Evolutionary conservation across 2,329 filamentous ascomycete genomes (phyloP), one percentile per base, ranked within the genome.

Genomic region (Trichoderma cornu-damae): DNA sequence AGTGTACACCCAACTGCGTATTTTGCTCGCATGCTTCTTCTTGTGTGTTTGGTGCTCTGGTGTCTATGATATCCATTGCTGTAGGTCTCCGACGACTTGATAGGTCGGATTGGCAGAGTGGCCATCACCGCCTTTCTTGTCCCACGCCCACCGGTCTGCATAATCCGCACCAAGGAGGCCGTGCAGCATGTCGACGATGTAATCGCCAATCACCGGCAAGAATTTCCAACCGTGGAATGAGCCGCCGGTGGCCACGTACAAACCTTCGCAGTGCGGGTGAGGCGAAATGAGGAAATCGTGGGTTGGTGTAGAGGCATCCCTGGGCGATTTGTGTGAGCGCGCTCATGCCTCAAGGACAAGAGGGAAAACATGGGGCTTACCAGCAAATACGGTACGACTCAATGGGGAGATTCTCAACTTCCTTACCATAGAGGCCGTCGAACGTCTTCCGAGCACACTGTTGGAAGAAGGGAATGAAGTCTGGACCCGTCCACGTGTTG

Each of bases 221-320:
- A 87, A 85, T 67, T 87, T 86, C 77, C 80, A 86, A 28, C 79
- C 79, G 65, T 87, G 84, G 61, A 86, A 84, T 11, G 82, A 85
- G 1, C 84, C 84, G 11, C 81, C 83, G 0, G 79, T 80, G 0
- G 83, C 84, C 22, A 88, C 67, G 67, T 79, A 85, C 12, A 87
- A 68, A 59, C 81, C 81, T 37, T 66, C 63, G 59, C 61, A 82
- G 62, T 75, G 69, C 5, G 74, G 68, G 60, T 82, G 74, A 2
- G 81, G 77, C 6, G 77, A 77, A 63, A 87, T 79, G 53, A 87
- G 72, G 63, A 83, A 84, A 65, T 86, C 82, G 67, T 86, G 82
- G 7, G 78, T 81, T 0, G 82, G 81, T 2, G 82, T 84, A 35
- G 83, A 78, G 32, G 79, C 78, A 64, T 87, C 84, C 79, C 82